Base-by-base conservation (phyloP, 179 eudicot genomes). In the Spinacia oleracea region DNA sequence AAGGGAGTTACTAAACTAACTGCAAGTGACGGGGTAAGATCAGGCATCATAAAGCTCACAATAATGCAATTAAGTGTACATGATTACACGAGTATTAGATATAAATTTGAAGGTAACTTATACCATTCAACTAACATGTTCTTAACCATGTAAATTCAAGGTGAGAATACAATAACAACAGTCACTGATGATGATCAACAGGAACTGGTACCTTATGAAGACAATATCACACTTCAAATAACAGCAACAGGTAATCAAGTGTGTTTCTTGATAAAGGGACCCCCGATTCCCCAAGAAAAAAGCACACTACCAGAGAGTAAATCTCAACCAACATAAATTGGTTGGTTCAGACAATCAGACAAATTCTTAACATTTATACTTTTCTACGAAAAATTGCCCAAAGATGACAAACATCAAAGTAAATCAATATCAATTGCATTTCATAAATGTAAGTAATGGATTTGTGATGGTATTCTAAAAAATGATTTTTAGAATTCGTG, bases 11-110 rank as follows among this genome's bases (percentile, higher is more conserved):
- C 35, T 42, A 51, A 73, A 72, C 82, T 29, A 15, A 35, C 77
- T 77, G 63, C 71, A 45, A 55, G 74, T 56, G 82, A 86, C 73
- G 84, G 48, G n/a, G 94, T 92, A 86, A 87, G 90, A 77, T 62
- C 55, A 40, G 71, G 63, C 62, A n/a, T 48, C 53, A 34, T 66
- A 45, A 56, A 5, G 10, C 67, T 23, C 23, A 34, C 8, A 34
- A 59, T 31, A 9, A 4, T 6, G 43, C 40, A 65, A 42, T 21
- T 27, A 46, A 21, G 21, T 56, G 66, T 40, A n/a, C n/a, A n/a
- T n/a, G n/a, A n/a, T n/a, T n/a, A 40, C 29, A 20, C 7, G 21
- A 42, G 75, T 50, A 56, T 38, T 50, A 48, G 70, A 50, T 40
- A 65, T 16, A 42, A 3, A 72, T 20, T 16, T 2, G 0, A 25